These are phyloP conservation scores for Leccinum sublutescens DNA, from an alignment of 768 basidiomycete genomes.

Conservation along the genomic window DNA sequence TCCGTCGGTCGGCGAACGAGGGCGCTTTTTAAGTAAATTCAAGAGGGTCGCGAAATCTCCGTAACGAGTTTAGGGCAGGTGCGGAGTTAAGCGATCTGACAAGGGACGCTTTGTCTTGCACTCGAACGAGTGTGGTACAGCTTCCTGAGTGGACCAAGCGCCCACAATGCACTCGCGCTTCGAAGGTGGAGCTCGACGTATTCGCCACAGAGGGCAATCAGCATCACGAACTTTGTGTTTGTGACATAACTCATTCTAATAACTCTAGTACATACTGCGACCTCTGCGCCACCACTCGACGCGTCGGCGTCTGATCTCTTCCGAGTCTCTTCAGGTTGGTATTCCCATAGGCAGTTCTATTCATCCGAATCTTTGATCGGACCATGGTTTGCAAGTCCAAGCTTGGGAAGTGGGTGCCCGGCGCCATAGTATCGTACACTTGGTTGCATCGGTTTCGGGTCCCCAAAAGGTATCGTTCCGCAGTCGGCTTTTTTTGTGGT, in stretches of 20 bases:
- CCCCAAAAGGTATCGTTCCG: neutral
- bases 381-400: neutral
- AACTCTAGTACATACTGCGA: neutral
- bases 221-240: neutral
- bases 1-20: neutral
- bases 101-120: too few species aligned
- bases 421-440: neutral
- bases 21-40: slow-evolving; percentile 14
- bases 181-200: neutral
- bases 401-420: neutral
- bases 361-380: neutral
- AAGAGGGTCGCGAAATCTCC: slow-evolving; percentile 1
- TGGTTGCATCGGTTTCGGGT: neutral
- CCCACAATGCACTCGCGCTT: too few species aligned
- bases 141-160: too few species aligned
- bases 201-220: neutral
- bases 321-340: neutral
- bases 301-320: neutral
- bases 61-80: slow-evolving; percentile 34
- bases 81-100: slow-evolving; percentile 28
- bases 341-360: neutral
- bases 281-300: neutral
- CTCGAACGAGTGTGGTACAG: too few species aligned
- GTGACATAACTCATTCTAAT: neutral
- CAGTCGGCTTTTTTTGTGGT: neutral